Percentiles rank a stretch among this genome's conserved stretches.
Conservation (phyloP, 495 filamentous ascomycete genomes). For the Lasiosphaeriaceae sp. region DNA sequence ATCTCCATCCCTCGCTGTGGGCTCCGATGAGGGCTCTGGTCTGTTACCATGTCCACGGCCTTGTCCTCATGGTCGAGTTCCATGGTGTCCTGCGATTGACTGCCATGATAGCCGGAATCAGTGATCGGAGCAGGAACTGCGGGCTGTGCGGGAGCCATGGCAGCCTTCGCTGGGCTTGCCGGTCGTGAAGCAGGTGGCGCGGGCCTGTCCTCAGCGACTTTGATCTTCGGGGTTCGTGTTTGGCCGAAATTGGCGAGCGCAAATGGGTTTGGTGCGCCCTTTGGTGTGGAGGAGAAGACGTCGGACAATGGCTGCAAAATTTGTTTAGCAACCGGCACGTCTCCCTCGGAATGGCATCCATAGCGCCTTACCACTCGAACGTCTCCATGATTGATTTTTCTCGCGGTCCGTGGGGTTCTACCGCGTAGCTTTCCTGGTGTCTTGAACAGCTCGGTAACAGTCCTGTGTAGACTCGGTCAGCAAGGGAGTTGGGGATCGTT, state of each 20-base stretch:
- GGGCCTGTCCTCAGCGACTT: conserved; percentile 31
- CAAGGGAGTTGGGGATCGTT: neutral
- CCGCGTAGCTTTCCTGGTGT: conserved; percentile 91
- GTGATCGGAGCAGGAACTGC: conserved; percentile 27
- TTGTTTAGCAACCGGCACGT: conserved; percentile 13
- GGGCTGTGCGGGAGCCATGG: conserved; percentile 12
- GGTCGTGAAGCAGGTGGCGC: conserved; percentile 22
- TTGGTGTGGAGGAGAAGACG: conserved; percentile 61
- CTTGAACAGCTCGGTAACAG: conserved; percentile 90
- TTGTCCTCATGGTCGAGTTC: conserved; percentile 13
- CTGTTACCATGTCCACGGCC: conserved; percentile 5
- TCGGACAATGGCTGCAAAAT: conserved; percentile 73
- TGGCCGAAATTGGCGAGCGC: conserved; percentile 26
- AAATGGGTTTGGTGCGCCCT: conserved; percentile 45
- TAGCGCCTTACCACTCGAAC: conserved; percentile 59
- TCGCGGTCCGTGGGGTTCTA: conserved; percentile 81
- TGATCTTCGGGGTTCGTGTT: conserved; percentile 35
- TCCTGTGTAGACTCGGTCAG: conserved; percentile 43
- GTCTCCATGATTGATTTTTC: conserved; percentile 64
- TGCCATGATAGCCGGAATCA: conserved; percentile 84
- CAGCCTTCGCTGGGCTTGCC: conserved; percentile 20
- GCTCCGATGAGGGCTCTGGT: conserved; percentile 11
- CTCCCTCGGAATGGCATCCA: neutral
- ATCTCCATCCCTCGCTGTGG: conserved; percentile 8
- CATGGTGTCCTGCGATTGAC: conserved; percentile 42